These are phyloP conservation scores for Acorus calamus DNA, from an alignment of 106 monocot genomes.

Conservation along the genomic window DNA sequence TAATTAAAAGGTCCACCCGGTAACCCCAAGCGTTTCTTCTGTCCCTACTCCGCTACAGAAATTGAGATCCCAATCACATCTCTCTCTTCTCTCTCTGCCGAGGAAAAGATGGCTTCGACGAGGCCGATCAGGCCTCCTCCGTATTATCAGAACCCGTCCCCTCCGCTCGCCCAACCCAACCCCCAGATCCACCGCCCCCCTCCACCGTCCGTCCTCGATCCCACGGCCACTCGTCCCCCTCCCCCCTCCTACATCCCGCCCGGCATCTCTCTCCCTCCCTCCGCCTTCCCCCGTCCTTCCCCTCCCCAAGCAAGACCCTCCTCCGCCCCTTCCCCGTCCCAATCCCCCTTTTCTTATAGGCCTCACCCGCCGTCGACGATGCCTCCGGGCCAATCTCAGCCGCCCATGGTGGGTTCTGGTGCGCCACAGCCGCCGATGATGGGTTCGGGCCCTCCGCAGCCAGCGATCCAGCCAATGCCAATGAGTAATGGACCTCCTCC, in stretches of 20 bases:
- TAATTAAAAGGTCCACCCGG: too few relatives aligned
- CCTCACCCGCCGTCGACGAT: neutral
- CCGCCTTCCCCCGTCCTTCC: slow-evolving; percentile 1
- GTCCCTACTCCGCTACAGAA: too few relatives aligned
- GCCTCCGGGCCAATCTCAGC: neutral
- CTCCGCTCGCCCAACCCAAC: slow-evolving; percentile 29
- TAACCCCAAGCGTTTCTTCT: too few relatives aligned
- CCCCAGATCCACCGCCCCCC: slow-evolving; percentile 54
- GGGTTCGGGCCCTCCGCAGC: neutral
- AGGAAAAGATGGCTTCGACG: too few relatives aligned
- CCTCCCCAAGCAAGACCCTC: slow-evolving; percentile 1
- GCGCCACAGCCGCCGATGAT: slow-evolving; percentile 1
- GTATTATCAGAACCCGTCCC: neutral
- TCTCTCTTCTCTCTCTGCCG: too few relatives aligned
- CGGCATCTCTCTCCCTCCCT: slow-evolving; percentile 6
- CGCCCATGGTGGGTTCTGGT: neutral
- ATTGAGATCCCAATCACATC: too few relatives aligned
- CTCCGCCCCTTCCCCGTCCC: neutral
- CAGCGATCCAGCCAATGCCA: too few relatives aligned
- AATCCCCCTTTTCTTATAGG: neutral
- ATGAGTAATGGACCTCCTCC: neutral
- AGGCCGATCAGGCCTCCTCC: too few relatives aligned
- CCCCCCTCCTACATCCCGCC: slow-evolving; percentile 5
- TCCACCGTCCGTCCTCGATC: slow-evolving; percentile 10
- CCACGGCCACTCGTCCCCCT: slow-evolving; percentile 2